Evolutionary conservation across 345 rosid genomes (phyloP).

Genomic region (Alliaria petiolata): DNA sequence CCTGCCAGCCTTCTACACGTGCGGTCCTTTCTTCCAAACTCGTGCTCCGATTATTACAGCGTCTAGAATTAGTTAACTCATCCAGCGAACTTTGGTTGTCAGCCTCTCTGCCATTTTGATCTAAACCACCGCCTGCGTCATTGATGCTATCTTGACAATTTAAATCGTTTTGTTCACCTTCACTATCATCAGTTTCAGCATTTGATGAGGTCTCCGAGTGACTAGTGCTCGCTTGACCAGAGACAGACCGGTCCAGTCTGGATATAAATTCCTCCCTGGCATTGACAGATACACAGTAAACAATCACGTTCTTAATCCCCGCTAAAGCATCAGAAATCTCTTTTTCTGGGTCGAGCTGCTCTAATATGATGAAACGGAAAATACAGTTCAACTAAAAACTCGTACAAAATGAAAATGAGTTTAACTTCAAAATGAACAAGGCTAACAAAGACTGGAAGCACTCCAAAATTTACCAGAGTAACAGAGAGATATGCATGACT

Average conservation of each 20-base stretch:
- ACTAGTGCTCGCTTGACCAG: constrained; percentile 52
- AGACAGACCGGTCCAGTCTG: constrained; percentile 59
- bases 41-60: constrained; percentile 27
- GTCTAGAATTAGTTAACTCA: constrained; percentile 39
- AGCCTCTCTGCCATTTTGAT: constrained; percentile 35
- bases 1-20: constrained; percentile 42
- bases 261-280: constrained; percentile 84
- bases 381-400: not conserved
- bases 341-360: not conserved
- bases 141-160: constrained; percentile 31
- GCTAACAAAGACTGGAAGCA: not conserved
- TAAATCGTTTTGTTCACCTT: constrained; percentile 41
- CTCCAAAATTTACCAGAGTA: not conserved
- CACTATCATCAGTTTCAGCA: constrained; percentile 40
- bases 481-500: too few relatives aligned
- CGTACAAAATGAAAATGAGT: not conserved
- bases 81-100: constrained; percentile 28
- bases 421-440: constrained; percentile 1
- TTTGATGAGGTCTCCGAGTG: constrained; percentile 58
- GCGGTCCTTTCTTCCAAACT: constrained; percentile 42
- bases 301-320: not conserved
- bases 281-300: constrained; percentile 1
- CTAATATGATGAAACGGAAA: not conserved
- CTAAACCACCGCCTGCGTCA: constrained; percentile 37
- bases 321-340: not conserved